A percentile compares a stretch with the other conserved stretches of the same genome.
Evolutionary conservation across 148 eudicot species (phyloP).

Genomic region (Heliamphora exappendiculata): DNA sequence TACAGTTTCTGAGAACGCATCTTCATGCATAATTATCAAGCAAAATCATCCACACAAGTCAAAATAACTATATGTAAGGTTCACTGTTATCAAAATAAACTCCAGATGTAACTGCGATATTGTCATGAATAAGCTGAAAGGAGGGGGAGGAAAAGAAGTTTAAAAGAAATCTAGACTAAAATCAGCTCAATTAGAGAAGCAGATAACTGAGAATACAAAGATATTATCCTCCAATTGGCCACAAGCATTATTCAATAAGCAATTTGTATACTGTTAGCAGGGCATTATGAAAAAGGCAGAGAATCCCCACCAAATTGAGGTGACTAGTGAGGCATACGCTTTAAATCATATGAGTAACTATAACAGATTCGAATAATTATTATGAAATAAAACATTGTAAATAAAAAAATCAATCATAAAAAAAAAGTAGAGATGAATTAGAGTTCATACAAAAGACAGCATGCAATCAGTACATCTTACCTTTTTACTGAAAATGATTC

Average conservation of each 20-base stretch:
- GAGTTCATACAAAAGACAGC: too few species aligned
- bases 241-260: background rate
- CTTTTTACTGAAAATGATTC: too few species aligned
- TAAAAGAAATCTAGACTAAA: background rate
- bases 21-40: background rate
- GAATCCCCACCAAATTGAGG: background rate
- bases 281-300: background rate
- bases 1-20: background rate
- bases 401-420: background rate
- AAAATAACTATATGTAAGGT: background rate
- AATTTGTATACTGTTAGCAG: background rate
- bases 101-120: background rate
- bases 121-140: background rate
- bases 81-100: constrained; percentile 23
- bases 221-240: background rate
- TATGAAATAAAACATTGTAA: background rate
- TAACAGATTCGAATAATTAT: background rate
- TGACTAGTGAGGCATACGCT: background rate
- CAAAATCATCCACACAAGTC: background rate
- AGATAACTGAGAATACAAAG: background rate
- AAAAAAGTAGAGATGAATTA: background rate
- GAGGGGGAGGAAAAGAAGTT: background rate
- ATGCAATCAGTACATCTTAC: too few species aligned
- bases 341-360: background rate
- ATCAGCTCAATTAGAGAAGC: background rate